Conservation (phyloP, 2,329 filamentous ascomycete genomes). For the Paraphoma sp. region DNA sequence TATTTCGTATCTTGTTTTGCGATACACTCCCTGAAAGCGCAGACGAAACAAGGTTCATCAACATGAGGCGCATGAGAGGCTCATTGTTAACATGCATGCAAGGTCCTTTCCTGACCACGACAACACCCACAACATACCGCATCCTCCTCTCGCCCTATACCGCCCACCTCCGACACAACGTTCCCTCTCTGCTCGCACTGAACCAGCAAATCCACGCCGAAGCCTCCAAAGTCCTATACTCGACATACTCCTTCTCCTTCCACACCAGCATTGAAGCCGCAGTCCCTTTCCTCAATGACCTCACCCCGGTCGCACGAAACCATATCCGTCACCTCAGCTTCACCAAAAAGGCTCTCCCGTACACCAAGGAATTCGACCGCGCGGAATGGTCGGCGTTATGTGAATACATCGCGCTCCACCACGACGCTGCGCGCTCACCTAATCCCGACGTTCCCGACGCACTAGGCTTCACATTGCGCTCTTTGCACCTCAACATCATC, state of each 20-base stretch:
- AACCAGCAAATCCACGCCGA: slow-evolving; percentile 58
- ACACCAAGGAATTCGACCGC: slow-evolving; percentile 62
- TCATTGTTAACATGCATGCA: slow-evolving; percentile 20
- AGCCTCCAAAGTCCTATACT: slow-evolving; percentile 64
- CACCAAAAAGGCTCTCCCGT: slow-evolving; percentile 62
- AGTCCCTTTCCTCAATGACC: slow-evolving; percentile 65
- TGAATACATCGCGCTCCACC: slow-evolving; percentile 40
- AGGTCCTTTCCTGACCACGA: slow-evolving; percentile 53
- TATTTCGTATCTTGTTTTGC: not conserved
- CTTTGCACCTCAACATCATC: slow-evolving; percentile 58
- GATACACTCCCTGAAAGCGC: not conserved
- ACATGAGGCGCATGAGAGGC: slow-evolving; percentile 2
- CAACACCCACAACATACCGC: slow-evolving; percentile 63
- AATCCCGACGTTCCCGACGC: not conserved
- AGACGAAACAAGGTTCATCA: slow-evolving; percentile 1
- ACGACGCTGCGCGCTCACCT: not conserved
- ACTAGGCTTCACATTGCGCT: slow-evolving; percentile 17
- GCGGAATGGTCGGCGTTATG: slow-evolving; percentile 64
- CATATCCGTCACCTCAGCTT: slow-evolving; percentile 60
- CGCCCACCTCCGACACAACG: slow-evolving; percentile 53
- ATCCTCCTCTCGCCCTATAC: slow-evolving; percentile 54
- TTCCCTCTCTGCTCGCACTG: slow-evolving; percentile 35
- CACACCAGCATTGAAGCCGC: slow-evolving; percentile 66
- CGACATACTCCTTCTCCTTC: slow-evolving; percentile 65
- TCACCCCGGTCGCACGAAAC: slow-evolving; percentile 57